Percentiles rank a stretch among this genome's conserved stretches.
Conservation (phyloP, 148 eudicot species). For the Fallopia convolvulus region DNA sequence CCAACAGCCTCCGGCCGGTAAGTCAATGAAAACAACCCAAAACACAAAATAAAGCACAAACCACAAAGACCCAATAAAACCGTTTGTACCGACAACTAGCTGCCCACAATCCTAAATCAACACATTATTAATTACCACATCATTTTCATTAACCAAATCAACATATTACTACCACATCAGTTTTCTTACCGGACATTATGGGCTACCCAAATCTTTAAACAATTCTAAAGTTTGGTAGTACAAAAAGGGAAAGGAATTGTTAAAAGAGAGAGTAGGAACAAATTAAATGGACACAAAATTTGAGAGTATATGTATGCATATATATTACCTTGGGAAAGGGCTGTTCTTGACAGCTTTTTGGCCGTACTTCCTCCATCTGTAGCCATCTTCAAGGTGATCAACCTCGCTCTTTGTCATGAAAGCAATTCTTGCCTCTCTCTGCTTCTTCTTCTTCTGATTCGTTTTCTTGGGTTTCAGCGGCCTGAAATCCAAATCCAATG, state of each 20-base stretch:
- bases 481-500: neutral
- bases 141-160: too few species aligned
- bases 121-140: neutral
- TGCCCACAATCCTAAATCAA: neutral
- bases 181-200: neutral
- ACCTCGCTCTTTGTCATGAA: constrained; percentile 96
- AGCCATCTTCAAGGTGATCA: constrained; percentile 95
- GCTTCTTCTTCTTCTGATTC: constrained; percentile 40
- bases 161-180: neutral
- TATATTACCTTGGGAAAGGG: constrained; percentile 72
- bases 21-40: too few species aligned
- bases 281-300: neutral
- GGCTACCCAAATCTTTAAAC: neutral
- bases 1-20: too few species aligned
- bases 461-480: constrained; percentile 40
- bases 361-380: constrained; percentile 91
- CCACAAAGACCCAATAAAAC: too few species aligned
- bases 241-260: neutral
- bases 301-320: neutral
- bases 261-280: neutral
- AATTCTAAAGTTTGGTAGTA: neutral
- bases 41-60: too few species aligned
- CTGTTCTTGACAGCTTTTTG: constrained; percentile 91
- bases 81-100: too few species aligned
- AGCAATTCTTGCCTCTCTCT: constrained; percentile 65